Base-by-base conservation (phyloP, 1,284 basidiomycete species). In the Moesziomyces parantarcticus region DNA sequence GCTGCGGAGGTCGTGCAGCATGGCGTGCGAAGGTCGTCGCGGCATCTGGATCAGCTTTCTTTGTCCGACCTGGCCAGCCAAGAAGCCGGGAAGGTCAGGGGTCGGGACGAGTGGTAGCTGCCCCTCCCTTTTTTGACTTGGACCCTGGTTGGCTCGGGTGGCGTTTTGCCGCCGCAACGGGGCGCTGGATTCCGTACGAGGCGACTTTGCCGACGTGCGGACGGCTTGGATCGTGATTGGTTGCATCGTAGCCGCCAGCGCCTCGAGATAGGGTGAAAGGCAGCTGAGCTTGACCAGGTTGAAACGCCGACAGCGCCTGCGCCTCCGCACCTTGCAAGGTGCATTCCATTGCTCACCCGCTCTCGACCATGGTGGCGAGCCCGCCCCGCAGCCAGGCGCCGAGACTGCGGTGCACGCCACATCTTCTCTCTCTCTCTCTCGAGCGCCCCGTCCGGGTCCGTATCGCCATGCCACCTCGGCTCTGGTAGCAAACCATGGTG, bases 141-240 rank as follows among this genome's bases (percentile, higher is more conserved):
- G 53, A 55, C 46, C 39, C 53, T 55, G 46, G 45, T 34, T 56
- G 53, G 47, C 25, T 56, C 53, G 45, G 53, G 53, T 56, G 52
- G 52, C 36, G 52, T 47, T 46, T 54, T 42, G 36, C 45, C 45
- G 46, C 46, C 32, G 34, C 39, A 21, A 20, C 20, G 21, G 16
- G 20, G 21, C 26, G 20, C 8, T 44, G 42, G 50, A 39, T 18
- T 39, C 36, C 36, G 36, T 39, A 8, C 36, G 36, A 39, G 18
- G 36, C 36, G n/a, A n/a, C 14, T 16, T 18, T 39, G 36, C 36
- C 1, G 16, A 16, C 36, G 14, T 39, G 16, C 11, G 36, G 18
- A 39, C 7, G 16, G 5, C 36, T 39, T 39, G 36, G 36, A 13
- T 32, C 11, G 29, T 32, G 29, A 32, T 32, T 32, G 29, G 29